Conservation (phyloP, 768 basidiomycete genomes). For the Mycena polygramma region DNA sequence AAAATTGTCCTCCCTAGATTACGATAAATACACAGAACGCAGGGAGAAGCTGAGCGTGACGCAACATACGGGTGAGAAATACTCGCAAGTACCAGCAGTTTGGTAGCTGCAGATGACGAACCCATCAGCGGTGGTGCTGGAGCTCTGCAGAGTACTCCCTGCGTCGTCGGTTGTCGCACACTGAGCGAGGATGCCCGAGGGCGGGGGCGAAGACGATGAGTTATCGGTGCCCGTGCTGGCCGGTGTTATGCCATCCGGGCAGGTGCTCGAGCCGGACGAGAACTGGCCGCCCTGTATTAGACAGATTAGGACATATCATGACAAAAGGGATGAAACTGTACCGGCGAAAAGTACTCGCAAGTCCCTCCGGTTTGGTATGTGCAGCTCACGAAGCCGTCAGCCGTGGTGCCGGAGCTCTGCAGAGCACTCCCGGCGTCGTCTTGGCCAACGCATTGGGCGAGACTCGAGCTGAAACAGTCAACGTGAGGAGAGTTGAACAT, state of each 20-base stretch:
- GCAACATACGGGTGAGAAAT: no score
- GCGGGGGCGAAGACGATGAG: no score
- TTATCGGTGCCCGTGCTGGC: no score
- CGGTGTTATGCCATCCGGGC: neutral
- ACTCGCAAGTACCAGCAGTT: no score
- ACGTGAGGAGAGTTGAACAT: neutral
- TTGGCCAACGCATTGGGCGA: neutral
- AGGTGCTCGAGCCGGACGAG: constrained; percentile 18
- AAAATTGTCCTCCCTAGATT: neutral
- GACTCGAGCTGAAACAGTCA: no score
- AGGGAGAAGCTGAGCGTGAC: no score
- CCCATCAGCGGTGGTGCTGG: no score
- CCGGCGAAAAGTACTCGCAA: constrained; percentile 10
- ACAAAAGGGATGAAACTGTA: neutral
- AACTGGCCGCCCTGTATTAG: neutral
- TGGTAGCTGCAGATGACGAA: no score
- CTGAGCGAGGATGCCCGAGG: no score
- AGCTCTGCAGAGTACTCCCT: no score
- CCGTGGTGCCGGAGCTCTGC: neutral
- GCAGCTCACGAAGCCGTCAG: constrained; percentile 13
- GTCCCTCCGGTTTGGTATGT: neutral
- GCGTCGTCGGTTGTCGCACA: no score
- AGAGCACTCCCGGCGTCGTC: constrained; percentile 2
- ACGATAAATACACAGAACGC: no score
- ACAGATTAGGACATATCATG: neutral